phyloP scores from a whole-genome alignment of 495 filamentous ascomycete species.

The Wilcoxina mikolae region DNA sequence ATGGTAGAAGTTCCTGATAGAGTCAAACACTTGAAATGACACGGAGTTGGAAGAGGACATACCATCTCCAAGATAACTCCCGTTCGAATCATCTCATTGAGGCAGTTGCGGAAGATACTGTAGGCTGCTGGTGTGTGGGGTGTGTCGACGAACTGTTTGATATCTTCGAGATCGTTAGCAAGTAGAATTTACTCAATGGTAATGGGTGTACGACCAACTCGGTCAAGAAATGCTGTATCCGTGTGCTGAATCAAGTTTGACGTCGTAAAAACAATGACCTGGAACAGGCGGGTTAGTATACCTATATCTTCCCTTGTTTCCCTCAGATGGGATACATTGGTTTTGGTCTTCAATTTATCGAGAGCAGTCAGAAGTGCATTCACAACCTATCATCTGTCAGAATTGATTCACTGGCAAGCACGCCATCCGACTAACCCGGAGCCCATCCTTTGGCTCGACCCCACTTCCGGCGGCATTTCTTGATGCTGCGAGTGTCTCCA shows the following conservation, averaged over 20 bases:
- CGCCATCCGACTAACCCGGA: slow-evolving; percentile 30
- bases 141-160: slow-evolving; percentile 36
- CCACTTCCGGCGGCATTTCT: slow-evolving; percentile 33
- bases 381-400: slow-evolving; percentile 13
- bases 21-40: not conserved
- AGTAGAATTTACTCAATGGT: not conserved
- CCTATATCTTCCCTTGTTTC: not conserved
- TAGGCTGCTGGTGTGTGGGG: slow-evolving; percentile 34
- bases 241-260: slow-evolving; percentile 25
- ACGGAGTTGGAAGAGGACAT: not conserved
- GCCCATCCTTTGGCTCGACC: slow-evolving; percentile 36
- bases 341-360: slow-evolving; percentile 29
- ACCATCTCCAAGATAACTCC: slow-evolving; percentile 29
- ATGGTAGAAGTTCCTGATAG: slow-evolving; percentile 16
- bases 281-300: slow-evolving; percentile 9
- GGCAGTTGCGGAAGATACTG: slow-evolving; percentile 37
- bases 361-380: slow-evolving; percentile 30
- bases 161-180: slow-evolving; percentile 25
- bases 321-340: slow-evolving; percentile 16
- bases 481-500: slow-evolving; percentile 39
- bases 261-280: slow-evolving; percentile 28
- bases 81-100: slow-evolving; percentile 37
- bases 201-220: slow-evolving; percentile 24
- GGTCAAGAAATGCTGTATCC: slow-evolving; percentile 42
- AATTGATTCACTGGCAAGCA: not conserved